phyloP scores from a whole-genome alignment of 1,139 yeast species.

The Pichia sp. region DNA sequence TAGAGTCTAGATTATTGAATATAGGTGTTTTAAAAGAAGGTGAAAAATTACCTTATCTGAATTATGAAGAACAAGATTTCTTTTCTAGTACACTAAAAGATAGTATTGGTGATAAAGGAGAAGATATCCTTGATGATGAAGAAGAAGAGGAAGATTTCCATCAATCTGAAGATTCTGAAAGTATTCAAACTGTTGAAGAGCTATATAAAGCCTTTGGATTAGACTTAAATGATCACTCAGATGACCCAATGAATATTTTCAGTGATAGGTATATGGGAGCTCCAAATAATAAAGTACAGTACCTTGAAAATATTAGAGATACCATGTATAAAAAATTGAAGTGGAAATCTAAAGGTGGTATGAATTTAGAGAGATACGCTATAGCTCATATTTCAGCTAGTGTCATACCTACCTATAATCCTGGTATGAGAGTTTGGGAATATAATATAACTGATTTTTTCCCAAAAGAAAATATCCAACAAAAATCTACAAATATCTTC shows the following conservation, averaged over 20 bases:
- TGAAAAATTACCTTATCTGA: constrained; percentile 10
- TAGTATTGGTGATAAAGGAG: constrained; percentile 15
- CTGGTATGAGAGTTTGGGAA: constrained; percentile 80
- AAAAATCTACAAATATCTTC: neutral
- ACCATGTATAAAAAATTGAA: constrained; percentile 42
- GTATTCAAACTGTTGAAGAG: constrained; percentile 11
- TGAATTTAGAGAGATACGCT: constrained; percentile 51
- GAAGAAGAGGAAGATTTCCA: constrained; percentile 2
- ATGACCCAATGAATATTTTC: constrained; percentile 9
- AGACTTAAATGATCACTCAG: constrained; percentile 11
- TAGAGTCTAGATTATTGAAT: constrained; percentile 24
- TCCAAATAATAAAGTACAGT: constrained; percentile 56
- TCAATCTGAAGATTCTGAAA: constrained; percentile 10
- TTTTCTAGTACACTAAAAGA: neutral
- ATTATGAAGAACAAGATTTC: constrained; percentile 17
- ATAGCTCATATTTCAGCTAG: constrained; percentile 67
- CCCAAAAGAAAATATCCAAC: neutral
- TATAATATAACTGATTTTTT: constrained; percentile 53
- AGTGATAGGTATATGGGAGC: constrained; percentile 44
- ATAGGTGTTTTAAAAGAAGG: constrained; percentile 15
- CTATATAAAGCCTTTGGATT: constrained; percentile 9
- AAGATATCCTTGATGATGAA: constrained; percentile 8
- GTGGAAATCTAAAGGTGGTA: constrained; percentile 39
- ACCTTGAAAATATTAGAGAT: constrained; percentile 51
- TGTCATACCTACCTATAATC: constrained; percentile 79